Percentiles rank a stretch among this genome's conserved stretches.
These are phyloP conservation scores for Bipolaris gigantea DNA, from an alignment of 2,329 filamentous ascomycete species.

Conservation along the genomic window DNA sequence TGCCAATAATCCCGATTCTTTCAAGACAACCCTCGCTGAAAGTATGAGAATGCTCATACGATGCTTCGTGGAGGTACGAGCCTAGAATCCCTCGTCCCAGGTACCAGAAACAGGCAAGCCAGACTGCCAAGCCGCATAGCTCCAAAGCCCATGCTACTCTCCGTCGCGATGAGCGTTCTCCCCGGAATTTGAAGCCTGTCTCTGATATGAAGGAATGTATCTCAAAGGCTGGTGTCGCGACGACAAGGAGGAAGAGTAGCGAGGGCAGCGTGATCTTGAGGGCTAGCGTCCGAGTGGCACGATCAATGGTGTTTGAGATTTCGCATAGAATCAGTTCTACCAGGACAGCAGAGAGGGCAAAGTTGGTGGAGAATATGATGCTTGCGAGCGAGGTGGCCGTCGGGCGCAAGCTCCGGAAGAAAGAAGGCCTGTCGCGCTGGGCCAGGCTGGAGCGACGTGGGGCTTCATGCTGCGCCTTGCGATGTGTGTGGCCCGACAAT, in stretches of 20 bases:
- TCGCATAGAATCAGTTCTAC: constrained; percentile 82
- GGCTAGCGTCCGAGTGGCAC: constrained; percentile 66
- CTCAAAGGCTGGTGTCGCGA: constrained; percentile 77
- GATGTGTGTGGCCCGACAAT: constrained; percentile 61
- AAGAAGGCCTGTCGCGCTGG: constrained; percentile 26
- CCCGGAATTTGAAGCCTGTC: constrained; percentile 64
- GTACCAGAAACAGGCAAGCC: constrained; percentile 78
- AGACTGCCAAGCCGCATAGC: constrained; percentile 62
- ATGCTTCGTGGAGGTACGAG: constrained; percentile 53
- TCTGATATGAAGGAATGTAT: constrained; percentile 65
- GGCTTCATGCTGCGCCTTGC: constrained; percentile 64
- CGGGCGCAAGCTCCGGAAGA: constrained; percentile 45
- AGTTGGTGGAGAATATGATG: constrained; percentile 72
- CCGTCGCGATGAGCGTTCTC: constrained; percentile 59
- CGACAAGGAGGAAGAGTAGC: constrained; percentile 70
- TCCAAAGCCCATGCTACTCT: constrained; percentile 68
- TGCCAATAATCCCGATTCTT: constrained; percentile 80
- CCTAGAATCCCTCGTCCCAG: constrained; percentile 66
- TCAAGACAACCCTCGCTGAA: constrained; percentile 61
- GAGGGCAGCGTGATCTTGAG: constrained; percentile 70
- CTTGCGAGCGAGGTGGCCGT: constrained; percentile 53
- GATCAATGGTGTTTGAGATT: constrained; percentile 74
- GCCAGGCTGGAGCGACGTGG: constrained; percentile 57
- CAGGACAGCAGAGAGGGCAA: constrained; percentile 75
- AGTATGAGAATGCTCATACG: constrained; percentile 48